Base-by-base conservation (phyloP, 352 stramenopile genomes). In the Phytophthora nicotianae region DNA sequence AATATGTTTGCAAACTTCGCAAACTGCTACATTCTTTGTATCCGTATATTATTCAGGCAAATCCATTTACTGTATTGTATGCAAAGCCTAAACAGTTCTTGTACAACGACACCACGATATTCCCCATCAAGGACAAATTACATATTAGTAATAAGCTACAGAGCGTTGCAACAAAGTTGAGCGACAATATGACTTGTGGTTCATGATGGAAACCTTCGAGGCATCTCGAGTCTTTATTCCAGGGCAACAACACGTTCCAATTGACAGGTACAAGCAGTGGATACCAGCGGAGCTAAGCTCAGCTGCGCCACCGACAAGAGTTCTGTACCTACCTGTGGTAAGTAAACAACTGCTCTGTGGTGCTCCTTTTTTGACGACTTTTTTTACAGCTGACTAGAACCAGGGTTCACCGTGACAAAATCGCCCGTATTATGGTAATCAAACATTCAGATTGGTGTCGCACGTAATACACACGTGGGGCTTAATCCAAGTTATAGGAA, bases 31-130 rank as follows among this genome's bases (percentile, higher is more conserved):
- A 29, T n/a, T 32, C 26, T 9, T 9, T 32, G 8, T 32, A 8
- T n/a, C n/a, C n/a, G n/a, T n/a, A n/a, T n/a, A n/a, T n/a, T n/a
- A n/a, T n/a, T n/a, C n/a, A n/a, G n/a, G n/a, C n/a, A n/a, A n/a
- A n/a, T n/a, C n/a, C n/a, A 29, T 4, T 4, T 29, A 29, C 7
- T 7, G 32, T 38, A 38, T 13, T 2, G 32, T 38, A n/a, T 41
- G 21, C 37, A 58, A 46, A 58, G 26, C 37, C 29, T 27, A 46
- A 32, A 47, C 17, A 10, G 8, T 13, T 19, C 57, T 24, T 50
- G 43, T 38, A 16, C 23, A 37, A 51, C 40, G 19, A 46, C 40
- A 27, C 2, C 19, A 26, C 40, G 11, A 46, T 17, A 24, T 5
- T 23, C 38, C 38, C 38, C 38, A 23, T 26, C 40, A 11, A 46